Conservation (phyloP, 495 filamentous ascomycete genomes). For the Amniculicola lignicola region DNA sequence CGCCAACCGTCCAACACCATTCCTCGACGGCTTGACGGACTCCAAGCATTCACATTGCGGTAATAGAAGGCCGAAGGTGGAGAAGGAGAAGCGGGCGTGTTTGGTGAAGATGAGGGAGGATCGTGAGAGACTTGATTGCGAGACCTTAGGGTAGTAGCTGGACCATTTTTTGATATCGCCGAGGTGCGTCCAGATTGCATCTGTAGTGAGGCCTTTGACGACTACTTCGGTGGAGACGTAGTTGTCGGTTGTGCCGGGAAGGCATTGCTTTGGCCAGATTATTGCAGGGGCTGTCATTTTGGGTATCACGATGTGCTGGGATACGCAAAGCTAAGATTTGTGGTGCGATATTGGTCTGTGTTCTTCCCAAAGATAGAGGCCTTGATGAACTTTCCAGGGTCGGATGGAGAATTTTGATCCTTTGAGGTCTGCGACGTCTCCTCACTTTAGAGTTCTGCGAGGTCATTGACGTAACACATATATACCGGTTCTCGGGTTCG, state of each 20-base stretch:
- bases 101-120: neutral
- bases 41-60: neutral
- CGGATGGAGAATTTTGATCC: no score
- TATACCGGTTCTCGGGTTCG: no score
- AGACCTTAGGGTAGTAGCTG: slow-evolving; percentile 10
- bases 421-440: no score
- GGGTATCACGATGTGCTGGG: neutral
- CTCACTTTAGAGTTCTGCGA: no score
- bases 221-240: slow-evolving; percentile 20
- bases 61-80: neutral
- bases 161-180: slow-evolving; percentile 9
- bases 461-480: no score
- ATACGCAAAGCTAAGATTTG: no score
- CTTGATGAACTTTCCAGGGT: no score
- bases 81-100: neutral
- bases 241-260: slow-evolving; percentile 23
- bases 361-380: no score
- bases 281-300: slow-evolving; percentile 12
- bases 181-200: slow-evolving; percentile 10
- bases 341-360: no score
- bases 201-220: slow-evolving; percentile 1
- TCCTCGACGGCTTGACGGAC: neutral
- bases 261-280: slow-evolving; percentile 9
- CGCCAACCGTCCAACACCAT: neutral
- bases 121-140: neutral